These are phyloP conservation scores for Garcileccinum viscosum DNA, from an alignment of 1,284 basidiomycete species.

Conservation along the genomic window DNA sequence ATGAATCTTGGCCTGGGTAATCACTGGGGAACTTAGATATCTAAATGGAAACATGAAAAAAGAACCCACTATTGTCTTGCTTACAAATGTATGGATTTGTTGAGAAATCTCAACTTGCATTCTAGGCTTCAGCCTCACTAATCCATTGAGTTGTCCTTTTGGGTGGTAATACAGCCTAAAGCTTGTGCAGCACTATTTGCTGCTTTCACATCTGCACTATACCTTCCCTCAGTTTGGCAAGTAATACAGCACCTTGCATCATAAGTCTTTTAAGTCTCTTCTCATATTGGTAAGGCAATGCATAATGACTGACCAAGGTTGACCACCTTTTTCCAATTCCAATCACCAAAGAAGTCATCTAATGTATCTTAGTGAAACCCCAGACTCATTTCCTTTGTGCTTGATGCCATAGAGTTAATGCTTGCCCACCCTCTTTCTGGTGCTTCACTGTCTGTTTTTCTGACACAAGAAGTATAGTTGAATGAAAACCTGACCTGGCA, in stretches of 20 bases:
- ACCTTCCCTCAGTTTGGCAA: background rate
- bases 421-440: background rate
- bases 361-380: constrained; percentile 21
- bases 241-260: background rate
- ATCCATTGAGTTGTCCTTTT: background rate
- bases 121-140: background rate
- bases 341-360: constrained; percentile 22
- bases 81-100: background rate
- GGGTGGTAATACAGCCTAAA: background rate
- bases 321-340: background rate
- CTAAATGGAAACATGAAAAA: background rate
- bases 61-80: background rate
- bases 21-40: background rate
- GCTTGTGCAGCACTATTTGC: background rate
- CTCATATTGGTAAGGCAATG: background rate
- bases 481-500: background rate
- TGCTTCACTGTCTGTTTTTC: background rate
- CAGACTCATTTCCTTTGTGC: constrained; percentile 15
- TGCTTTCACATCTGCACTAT: background rate
- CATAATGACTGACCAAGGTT: background rate
- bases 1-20: background rate
- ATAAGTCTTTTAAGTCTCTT: background rate
- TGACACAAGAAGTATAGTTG: background rate
- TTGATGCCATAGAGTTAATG: constrained; percentile 2
- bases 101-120: background rate